Evolutionary conservation across 2,329 filamentous ascomycete species (phyloP), one percentile per base, ranked within the genome.

Genomic region (Hymenoscyphus albidus): DNA sequence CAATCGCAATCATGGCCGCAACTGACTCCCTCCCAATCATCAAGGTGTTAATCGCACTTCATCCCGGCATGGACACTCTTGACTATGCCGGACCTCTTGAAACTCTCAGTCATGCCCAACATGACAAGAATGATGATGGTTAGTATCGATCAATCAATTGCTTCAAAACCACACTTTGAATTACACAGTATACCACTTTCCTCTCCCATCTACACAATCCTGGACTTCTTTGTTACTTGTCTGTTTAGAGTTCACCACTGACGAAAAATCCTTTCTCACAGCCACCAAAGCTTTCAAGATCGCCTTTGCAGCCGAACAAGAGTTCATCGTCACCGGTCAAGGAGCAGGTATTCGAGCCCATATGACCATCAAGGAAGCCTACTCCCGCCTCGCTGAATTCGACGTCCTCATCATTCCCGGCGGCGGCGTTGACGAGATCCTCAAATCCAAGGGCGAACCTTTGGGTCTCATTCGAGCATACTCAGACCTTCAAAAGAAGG

Each of bases 341-440:
- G 90, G 90, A 70, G 83, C 89, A 74, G 82, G 87, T 71, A 80
- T 95, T 77, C 85, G 85, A 73, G 87, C 90, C 67, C 88, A 95
- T 78, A 88, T 93, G 77, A 83, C 87, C 75, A 92, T 85, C 82
- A 89, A 90, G 74, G 90, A 94, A 74, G 91, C 91, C 67, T 84
- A 92, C 78, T 85, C 91, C 65, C 82, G 82, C 16, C 75, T 77
- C 58, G 59, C 68, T 18, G 72, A 76, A 63, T 93, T 90, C 76
- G 92, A 96, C 76, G 83, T 95, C 68, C 83, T 96, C 71, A 83
- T 95, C 76, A 80, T 96, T 69, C 83, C 92, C 35, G 92, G 92
- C 73, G 91, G 92, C 74, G 68, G 68, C 74, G 80, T 80, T 65
- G 84, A 88, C 35, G 78, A 81, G 44, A 77, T 92, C 68, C 78